Percentiles rank a stretch among this genome's conserved stretches.
phyloP scores from a whole-genome alignment of 768 basidiomycete species.

The Calocybe indica region DNA sequence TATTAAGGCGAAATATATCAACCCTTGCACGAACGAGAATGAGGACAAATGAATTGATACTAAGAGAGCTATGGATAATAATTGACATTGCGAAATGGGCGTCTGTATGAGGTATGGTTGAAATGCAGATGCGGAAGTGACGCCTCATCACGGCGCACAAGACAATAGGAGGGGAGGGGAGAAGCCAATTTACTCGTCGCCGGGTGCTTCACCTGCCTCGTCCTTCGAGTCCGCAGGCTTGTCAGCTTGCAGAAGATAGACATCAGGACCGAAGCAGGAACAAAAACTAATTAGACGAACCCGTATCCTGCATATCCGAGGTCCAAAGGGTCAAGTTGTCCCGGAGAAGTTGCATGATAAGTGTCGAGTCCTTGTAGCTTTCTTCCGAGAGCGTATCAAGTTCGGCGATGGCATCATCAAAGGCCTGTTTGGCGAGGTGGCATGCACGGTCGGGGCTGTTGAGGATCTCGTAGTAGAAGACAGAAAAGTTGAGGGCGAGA shows the following conservation, averaged over 20 bases:
- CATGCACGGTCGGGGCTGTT: conserved; percentile 98
- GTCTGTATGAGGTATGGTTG: conserved; percentile 14
- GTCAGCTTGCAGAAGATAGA: conserved; percentile 37
- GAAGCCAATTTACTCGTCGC: conserved; percentile 51
- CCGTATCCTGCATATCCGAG: conserved; percentile 93
- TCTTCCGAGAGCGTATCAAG: conserved; percentile 98
- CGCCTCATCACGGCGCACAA: conserved; percentile 11
- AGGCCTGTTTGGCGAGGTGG: conserved; percentile 98
- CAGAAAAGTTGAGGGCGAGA: conserved; percentile 98
- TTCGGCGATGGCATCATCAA: conserved; percentile 98
- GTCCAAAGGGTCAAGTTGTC: conserved; percentile 99
- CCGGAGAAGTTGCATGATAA: conserved; percentile 94
- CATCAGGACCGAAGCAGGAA: neutral
- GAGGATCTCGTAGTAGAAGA: conserved; percentile 99
- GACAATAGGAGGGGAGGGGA: neutral
- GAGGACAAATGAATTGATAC: conserved; percentile 3
- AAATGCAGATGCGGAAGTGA: conserved; percentile 10
- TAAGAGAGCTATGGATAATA: conserved; percentile 10
- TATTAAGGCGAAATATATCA: no score
- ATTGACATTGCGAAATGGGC: conserved; percentile 13
- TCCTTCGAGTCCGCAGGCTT: conserved; percentile 70
- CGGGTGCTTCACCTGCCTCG: conserved; percentile 53
- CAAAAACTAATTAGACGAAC: conserved; percentile 32
- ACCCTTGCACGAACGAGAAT: no score
- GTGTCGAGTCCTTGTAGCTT: conserved; percentile 98